Evolutionary conservation across 2,329 filamentous ascomycete species (phyloP), one percentile per base, ranked within the genome.

Genomic region (Fusarium piperis): DNA sequence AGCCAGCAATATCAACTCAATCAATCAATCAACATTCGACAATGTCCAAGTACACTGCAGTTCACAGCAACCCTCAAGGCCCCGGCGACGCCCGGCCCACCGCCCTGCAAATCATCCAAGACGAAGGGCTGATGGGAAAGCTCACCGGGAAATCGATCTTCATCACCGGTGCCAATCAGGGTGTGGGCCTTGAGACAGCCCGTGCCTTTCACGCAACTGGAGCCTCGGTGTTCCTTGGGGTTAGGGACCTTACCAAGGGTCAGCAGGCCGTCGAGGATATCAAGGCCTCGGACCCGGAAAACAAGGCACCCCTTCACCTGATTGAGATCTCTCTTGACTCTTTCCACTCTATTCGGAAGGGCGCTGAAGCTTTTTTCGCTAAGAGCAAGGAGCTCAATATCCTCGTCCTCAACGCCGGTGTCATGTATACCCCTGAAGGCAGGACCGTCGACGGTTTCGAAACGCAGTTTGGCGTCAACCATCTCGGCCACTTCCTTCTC

Each of bases 401-500:
- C n/a, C 41, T 70, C 0, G 26, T 70, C 10, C 62, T 70, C 9
- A 70, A 70, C 5, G 67, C 66, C 0, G 67, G 67, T 1, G 57
- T 66, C 6, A 70, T 70, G 67, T 67, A 67, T 1, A 70, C 67
- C 3, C 62, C 67, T 3, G 51, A 70, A 12, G 67, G 62, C 0
- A 56, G 15, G 10, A 70, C 67, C 0, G 66, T 58, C 1, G 62
- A 70, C 16, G 77, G 78, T 0, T 70, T 72, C 15, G 77, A 79
- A 32, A 48, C 62, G 0, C 77, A 79, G 1, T 77, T 78, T 11
- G 77, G 59, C 0, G 71, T 67, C 2, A 79, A 79, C n/a, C 75
- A 79, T 32, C 61, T 79, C 2, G 65, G 70, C 0, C 77, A 78
- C 9, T 79, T 79, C 2, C 64, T 78, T 3, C 32, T 78, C 1